Evolutionary conservation across 176 grass and related monocot genomes (phyloP), one percentile per base, ranked within the genome.

Genomic region (Avena atlantica): DNA sequence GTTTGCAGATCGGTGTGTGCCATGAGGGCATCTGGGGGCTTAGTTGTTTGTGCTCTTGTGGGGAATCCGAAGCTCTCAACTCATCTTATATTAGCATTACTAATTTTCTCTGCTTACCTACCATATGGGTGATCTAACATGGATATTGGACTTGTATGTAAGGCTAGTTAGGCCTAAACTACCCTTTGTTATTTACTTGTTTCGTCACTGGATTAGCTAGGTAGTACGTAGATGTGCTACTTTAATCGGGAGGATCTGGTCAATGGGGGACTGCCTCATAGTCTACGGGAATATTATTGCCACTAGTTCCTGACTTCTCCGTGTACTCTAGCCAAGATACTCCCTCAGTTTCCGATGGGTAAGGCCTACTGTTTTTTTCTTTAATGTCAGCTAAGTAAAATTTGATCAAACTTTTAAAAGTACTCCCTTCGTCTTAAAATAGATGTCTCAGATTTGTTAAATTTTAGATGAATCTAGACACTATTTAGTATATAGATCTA

Each of bases 61-160:
- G 23, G 84, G 76, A 80, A 86, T 80, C 84, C 6, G 6, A 86
- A 79, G 84, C 23, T 78, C 2, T 56, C 1, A 68, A 12, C 31
- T 60, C 27, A 77, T 77, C 50, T 31, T 77, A 19, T 12, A 36
- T 17, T 52, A 19, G 25, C 25, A 25, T 25, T 25, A 25, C 25
- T 29, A 29, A 14, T 61, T 29, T n/a, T 15, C 9, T 37, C 6
- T 79, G 53, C 20, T 61, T 70, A 89, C 74, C 74, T 63, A 63
- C 40, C 87, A 89, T 84, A 63, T 84, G 81, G 24, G 0, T 65
- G 76, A 81, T 31, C 70, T 86, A 86, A 77, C 77, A 90, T 82
- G 70, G 78, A 67, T 55, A 6, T 69, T 84, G 45, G 57, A 76
- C 61, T 67, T 53, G 21, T 59, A 50, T 52, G 31, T 60, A 12